These are phyloP conservation scores for Acarospora socialis DNA, from an alignment of 2,329 filamentous ascomycete species.

Conservation along the genomic window DNA sequence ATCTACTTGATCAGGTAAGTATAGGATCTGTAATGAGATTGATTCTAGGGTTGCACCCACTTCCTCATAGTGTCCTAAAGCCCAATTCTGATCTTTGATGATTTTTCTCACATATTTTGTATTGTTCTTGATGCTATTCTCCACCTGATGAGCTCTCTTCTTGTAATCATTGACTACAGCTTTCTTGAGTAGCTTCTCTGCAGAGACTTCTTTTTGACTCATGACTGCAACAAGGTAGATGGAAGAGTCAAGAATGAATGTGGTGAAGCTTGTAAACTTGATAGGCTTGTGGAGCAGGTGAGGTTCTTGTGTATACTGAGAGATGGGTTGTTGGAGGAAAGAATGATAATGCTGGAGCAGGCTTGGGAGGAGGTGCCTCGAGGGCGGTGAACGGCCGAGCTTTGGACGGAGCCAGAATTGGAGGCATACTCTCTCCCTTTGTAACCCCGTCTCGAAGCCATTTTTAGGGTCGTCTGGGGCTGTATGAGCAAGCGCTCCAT, in stretches of 20 bases:
- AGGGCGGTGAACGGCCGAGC: no score
- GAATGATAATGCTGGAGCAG: neutral
- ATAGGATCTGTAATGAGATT: neutral
- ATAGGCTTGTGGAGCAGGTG: neutral
- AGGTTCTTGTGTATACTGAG: neutral
- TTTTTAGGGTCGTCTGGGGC: no score
- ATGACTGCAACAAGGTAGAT: neutral
- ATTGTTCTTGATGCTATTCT: conserved; percentile 5
- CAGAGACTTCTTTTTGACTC: neutral
- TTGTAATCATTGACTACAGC: conserved; percentile 1
- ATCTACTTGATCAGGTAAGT: neutral
- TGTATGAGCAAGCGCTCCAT: no score
- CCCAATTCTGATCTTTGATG: conserved; percentile 4
- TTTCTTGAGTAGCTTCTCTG: neutral
- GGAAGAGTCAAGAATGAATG: neutral
- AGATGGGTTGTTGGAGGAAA: neutral
- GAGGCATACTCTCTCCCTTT: no score
- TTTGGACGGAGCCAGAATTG: no score
- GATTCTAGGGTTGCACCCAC: neutral
- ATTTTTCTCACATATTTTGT: conserved; percentile 6
- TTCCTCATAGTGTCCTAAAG: conserved; percentile 5
- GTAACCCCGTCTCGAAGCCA: no score
- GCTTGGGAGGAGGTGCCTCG: no score
- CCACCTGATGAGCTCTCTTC: conserved; percentile 2
- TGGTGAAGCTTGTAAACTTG: neutral